phyloP scores from a whole-genome alignment of 2,329 filamentous ascomycete genomes.

The Daldinia sp. region DNA sequence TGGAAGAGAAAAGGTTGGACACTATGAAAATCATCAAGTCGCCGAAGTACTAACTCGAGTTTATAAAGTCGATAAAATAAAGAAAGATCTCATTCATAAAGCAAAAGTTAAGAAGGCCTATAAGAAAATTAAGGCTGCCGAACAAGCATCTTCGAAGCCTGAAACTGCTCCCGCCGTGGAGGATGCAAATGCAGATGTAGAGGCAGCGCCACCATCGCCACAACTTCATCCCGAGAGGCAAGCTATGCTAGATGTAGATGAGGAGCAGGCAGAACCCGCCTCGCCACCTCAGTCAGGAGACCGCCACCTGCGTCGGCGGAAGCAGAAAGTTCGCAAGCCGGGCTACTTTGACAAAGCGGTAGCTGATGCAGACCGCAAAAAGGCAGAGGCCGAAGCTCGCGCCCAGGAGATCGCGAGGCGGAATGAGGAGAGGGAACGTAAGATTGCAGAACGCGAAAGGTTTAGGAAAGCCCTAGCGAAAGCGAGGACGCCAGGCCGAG shows the following conservation, averaged over 20 bases:
- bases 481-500: conserved; percentile 72
- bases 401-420: conserved; percentile 54
- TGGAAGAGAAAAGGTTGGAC: conserved; percentile 76
- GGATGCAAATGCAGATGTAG: conserved; percentile 12
- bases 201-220: conserved; percentile 27
- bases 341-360: conserved; percentile 73
- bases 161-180: conserved; percentile 11
- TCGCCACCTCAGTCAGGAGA: conserved; percentile 24
- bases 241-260: conserved; percentile 49
- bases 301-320: conserved; percentile 34
- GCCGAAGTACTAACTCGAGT: conserved; percentile 12
- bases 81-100: conserved; percentile 86
- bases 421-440: conserved; percentile 70
- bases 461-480: conserved; percentile 75
- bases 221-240: conserved; percentile 54
- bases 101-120: conserved; percentile 94
- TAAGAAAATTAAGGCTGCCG: conserved; percentile 78
- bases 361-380: conserved; percentile 55
- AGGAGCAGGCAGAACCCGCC: conserved; percentile 28
- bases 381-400: conserved; percentile 53
- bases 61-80: conserved; percentile 80
- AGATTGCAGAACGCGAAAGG: conserved; percentile 69
- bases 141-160: conserved; percentile 40
- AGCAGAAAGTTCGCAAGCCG: conserved; percentile 57
- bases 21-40: conserved; percentile 4